Conservation (phyloP, 176 grass and related monocot species). For the Sorghum bicolor region DNA sequence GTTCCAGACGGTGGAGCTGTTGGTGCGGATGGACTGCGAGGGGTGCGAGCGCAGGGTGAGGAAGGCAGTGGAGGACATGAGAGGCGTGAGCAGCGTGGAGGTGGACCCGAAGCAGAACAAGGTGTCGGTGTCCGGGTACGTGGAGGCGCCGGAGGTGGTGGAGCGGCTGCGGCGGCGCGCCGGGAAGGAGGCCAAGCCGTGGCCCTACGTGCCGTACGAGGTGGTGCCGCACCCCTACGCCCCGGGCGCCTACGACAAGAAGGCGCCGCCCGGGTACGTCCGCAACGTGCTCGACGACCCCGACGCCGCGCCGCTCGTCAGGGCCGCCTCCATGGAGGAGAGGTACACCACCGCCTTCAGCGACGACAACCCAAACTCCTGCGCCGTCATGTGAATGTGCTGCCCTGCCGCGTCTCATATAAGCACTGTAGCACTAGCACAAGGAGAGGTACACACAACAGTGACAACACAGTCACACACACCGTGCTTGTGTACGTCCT, state of each 20-base stretch:
- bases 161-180: slow-evolving; percentile 37
- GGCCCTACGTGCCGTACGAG: slow-evolving; percentile 75
- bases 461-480: too few relatives aligned
- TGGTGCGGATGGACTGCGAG: slow-evolving; percentile 78
- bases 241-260: slow-evolving; percentile 76
- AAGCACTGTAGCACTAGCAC: not conserved
- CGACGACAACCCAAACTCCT: slow-evolving; percentile 70
- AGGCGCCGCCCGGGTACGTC: slow-evolving; percentile 65
- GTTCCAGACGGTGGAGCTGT: slow-evolving; percentile 46
- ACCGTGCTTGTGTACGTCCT: not conserved
- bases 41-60: slow-evolving; percentile 66
- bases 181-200: slow-evolving; percentile 61
- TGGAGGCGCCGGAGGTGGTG: slow-evolving; percentile 49
- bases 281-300: slow-evolving; percentile 51
- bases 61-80: slow-evolving; percentile 58
- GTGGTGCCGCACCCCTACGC: slow-evolving; percentile 56
- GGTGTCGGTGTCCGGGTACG: slow-evolving; percentile 58
- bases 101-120: slow-evolving; percentile 59
- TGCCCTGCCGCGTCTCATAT: too few relatives aligned
- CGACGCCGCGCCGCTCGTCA: slow-evolving; percentile 36
- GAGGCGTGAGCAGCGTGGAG: slow-evolving; percentile 46
- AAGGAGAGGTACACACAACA: too few relatives aligned
- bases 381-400: slow-evolving; percentile 48
- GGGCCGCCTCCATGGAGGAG: slow-evolving; percentile 47
- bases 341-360: slow-evolving; percentile 53